Percentiles rank a stretch among this genome's conserved stretches.
These are phyloP conservation scores for Candida corydali DNA, from an alignment of 805 yeast genomes.

Conservation along the genomic window DNA sequence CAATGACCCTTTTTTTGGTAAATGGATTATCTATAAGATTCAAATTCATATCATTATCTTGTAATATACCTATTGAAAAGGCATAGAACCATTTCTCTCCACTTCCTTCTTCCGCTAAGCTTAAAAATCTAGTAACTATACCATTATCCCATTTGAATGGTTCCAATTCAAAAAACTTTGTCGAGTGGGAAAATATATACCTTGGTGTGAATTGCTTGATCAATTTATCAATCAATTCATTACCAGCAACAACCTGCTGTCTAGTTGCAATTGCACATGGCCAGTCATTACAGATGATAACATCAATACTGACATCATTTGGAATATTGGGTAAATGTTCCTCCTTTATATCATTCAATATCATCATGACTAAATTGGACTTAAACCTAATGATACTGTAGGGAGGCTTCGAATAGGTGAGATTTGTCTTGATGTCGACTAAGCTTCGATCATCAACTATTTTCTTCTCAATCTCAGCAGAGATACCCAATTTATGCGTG, in stretches of 20 bases:
- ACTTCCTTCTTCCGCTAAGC: slow-evolving; percentile 56
- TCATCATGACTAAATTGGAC: slow-evolving; percentile 47
- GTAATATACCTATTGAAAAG: slow-evolving; percentile 30
- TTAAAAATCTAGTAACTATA: slow-evolving; percentile 56
- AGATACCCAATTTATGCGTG: slow-evolving; percentile 16
- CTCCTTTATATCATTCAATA: slow-evolving; percentile 24
- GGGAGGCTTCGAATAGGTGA: slow-evolving; percentile 31
- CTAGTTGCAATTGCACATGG: slow-evolving; percentile 38
- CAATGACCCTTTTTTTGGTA: slow-evolving; percentile 10
- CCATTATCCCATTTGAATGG: slow-evolving; percentile 57
- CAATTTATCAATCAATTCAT: slow-evolving; percentile 41
- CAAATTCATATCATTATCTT: slow-evolving; percentile 9
- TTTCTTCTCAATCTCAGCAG: slow-evolving; percentile 8
- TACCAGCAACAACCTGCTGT: slow-evolving; percentile 32
- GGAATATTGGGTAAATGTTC: slow-evolving; percentile 7
- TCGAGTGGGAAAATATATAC: slow-evolving; percentile 63
- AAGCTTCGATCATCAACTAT: slow-evolving; percentile 15
- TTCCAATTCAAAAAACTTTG: slow-evolving; percentile 47
- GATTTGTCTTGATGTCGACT: slow-evolving; percentile 19
- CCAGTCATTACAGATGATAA: slow-evolving; percentile 60
- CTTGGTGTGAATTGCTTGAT: slow-evolving; percentile 49
- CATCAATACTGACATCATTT: slow-evolving; percentile 34
- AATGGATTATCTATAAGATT: slow-evolving; percentile 24
- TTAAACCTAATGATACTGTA: slow-evolving; percentile 30
- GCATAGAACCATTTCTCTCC: slow-evolving; percentile 73